phyloP scores from a whole-genome alignment of 164 flowering plant species.

The Santalum album region DNA sequence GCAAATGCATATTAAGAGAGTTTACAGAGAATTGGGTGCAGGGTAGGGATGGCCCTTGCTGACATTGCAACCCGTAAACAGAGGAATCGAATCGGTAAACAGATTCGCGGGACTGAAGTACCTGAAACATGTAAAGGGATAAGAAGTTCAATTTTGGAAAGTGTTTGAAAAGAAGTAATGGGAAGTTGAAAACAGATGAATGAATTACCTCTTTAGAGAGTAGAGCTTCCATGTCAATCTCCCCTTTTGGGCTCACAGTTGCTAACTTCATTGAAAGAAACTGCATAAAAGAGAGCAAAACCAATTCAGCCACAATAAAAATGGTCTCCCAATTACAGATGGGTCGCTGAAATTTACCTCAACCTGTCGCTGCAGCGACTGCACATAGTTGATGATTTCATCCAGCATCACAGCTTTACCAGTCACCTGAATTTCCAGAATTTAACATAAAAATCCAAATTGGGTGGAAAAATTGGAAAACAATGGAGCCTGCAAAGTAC shows the following conservation, averaged over 20 bases:
- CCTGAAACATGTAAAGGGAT: background rate
- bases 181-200: background rate
- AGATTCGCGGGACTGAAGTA: background rate
- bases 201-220: background rate
- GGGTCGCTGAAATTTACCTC: conserved; percentile 14
- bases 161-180: no score
- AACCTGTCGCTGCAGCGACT: conserved; percentile 31
- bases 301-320: background rate
- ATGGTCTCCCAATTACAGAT: background rate
- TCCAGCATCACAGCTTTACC: conserved; percentile 36
- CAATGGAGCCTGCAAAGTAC: background rate
- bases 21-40: background rate
- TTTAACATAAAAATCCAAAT: background rate
- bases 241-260: conserved; percentile 10
- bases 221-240: conserved; percentile 2
- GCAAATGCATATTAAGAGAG: conserved; percentile 26
- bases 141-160: no score
- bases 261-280: conserved; percentile 27
- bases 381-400: conserved; percentile 34
- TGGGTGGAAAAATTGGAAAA: background rate
- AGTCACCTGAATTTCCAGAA: conserved; percentile 26
- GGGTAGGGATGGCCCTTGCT: background rate
- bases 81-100: background rate
- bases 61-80: background rate
- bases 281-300: conserved; percentile 8